Evolutionary conservation across 1,284 basidiomycete species (phyloP).

Genomic region (Naganishia sp.): DNA sequence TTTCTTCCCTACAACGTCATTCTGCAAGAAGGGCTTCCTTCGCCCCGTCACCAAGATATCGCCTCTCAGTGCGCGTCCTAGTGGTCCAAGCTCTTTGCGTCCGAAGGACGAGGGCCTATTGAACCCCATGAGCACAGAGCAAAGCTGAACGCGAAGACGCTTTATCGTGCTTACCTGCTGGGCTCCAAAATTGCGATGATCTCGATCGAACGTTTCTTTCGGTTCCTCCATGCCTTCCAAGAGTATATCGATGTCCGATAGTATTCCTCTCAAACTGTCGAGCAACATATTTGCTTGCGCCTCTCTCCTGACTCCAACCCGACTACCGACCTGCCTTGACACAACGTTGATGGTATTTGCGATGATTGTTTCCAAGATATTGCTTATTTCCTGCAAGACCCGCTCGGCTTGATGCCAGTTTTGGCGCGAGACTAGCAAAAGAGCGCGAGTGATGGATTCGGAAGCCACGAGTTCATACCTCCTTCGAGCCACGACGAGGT

Average conservation of each 20-base stretch:
- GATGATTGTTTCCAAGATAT: conserved; percentile 79
- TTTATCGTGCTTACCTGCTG: conserved; percentile 65
- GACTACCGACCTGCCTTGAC: conserved; percentile 49
- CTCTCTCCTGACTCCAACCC: conserved; percentile 64
- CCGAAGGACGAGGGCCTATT: conserved; percentile 25
- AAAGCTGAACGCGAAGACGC: neutral
- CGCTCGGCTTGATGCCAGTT: conserved; percentile 83
- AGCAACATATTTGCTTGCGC: conserved; percentile 68
- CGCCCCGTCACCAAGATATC: conserved; percentile 26
- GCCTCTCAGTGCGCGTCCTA: conserved; percentile 18
- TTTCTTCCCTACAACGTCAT: neutral
- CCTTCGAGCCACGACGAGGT: conserved; percentile 83
- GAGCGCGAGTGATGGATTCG: conserved; percentile 90
- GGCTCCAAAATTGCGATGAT: conserved; percentile 87
- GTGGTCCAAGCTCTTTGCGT: conserved; percentile 30
- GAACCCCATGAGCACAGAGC: neutral
- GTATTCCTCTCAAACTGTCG: conserved; percentile 73
- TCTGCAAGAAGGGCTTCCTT: conserved; percentile 9
- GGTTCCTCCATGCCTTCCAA: conserved; percentile 84
- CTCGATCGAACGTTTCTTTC: conserved; percentile 82
- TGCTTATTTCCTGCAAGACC: conserved; percentile 82
- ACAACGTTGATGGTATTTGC: conserved; percentile 73
- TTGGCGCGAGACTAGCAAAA: conserved; percentile 82
- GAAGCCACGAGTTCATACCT: conserved; percentile 88
- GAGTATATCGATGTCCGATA: conserved; percentile 79